A percentile compares a stretch with the other conserved stretches of the same genome.
These are phyloP conservation scores for Sarocladiaceae sp. DNA, from an alignment of 2,329 filamentous ascomycete species.

Conservation along the genomic window DNA sequence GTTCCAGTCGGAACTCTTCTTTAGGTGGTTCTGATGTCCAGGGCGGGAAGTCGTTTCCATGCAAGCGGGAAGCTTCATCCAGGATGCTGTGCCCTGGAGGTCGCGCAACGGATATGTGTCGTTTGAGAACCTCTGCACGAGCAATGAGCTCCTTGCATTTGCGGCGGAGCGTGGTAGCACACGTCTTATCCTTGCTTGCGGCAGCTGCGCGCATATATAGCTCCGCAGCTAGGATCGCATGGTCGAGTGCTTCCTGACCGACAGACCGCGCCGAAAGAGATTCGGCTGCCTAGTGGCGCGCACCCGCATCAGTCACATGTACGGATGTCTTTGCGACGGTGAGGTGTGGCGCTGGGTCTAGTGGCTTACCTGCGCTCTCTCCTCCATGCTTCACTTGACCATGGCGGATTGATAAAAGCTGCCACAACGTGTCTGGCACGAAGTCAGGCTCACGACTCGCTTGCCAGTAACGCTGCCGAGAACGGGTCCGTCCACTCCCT, in stretches of 20 bases:
- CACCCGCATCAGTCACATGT: background rate
- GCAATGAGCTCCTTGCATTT: conserved; percentile 68
- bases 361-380: conserved; percentile 30
- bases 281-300: conserved; percentile 30
- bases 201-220: conserved; percentile 73
- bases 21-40: conserved; percentile 66
- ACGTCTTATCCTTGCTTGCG: conserved; percentile 53
- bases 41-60: conserved; percentile 78
- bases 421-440: too few species aligned
- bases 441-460: too few species aligned
- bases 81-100: conserved; percentile 46
- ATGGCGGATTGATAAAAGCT: conserved; percentile 7
- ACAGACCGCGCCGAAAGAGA: conserved; percentile 28
- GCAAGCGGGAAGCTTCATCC: conserved; percentile 71
- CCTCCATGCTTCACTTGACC: conserved; percentile 27
- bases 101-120: conserved; percentile 12
- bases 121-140: conserved; percentile 73
- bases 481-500: background rate
- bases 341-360: background rate
- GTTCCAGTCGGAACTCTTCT: conserved; percentile 54
- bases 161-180: conserved; percentile 62
- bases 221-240: conserved; percentile 75
- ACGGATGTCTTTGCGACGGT: background rate
- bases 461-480: background rate
- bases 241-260: conserved; percentile 59